A percentile compares a stretch with the other conserved stretches of the same genome.
Evolutionary conservation across 441 rosid species (phyloP).

Genomic region (Isatis lusitanica): DNA sequence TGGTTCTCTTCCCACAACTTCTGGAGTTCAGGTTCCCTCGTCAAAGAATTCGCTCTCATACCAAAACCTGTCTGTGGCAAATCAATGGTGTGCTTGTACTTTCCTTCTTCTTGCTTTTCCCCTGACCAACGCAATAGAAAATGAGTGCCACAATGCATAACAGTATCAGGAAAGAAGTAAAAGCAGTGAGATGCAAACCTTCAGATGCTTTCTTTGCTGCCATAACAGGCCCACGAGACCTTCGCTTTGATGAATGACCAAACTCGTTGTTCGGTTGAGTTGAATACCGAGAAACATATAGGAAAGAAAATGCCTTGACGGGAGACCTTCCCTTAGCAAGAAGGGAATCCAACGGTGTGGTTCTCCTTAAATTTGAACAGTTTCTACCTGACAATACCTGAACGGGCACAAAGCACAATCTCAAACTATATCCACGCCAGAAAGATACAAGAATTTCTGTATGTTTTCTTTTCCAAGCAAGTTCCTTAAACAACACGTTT

Average conservation of each 20-base stretch:
- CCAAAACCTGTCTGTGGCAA: conserved; percentile 87
- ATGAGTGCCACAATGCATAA: conserved; percentile 2
- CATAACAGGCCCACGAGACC: conserved; percentile 93
- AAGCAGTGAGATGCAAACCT: conserved; percentile 44
- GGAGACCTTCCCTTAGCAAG: conserved; percentile 50
- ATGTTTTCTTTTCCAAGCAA: not conserved
- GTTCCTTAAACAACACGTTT: not conserved
- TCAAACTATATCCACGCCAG: conserved; percentile 15
- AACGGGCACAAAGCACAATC: conserved; percentile 8
- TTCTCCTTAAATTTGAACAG: conserved; percentile 51
- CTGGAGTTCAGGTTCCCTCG: conserved; percentile 93
- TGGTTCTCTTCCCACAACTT: conserved; percentile 86
- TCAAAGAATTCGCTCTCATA: conserved; percentile 89
- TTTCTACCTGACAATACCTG: conserved; percentile 60
- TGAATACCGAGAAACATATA: conserved; percentile 46
- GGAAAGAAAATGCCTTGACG: conserved; percentile 46
- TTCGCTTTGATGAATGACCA: conserved; percentile 62
- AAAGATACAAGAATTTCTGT: conserved; percentile 15
- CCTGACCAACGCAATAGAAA: conserved; percentile 43
- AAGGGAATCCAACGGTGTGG: conserved; percentile 39
- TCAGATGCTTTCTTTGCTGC: conserved; percentile 83
- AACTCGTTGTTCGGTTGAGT: conserved; percentile 45
- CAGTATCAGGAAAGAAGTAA: not conserved
- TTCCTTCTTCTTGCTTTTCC: conserved; percentile 84
- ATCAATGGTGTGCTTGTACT: conserved; percentile 87